Percentiles rank a stretch among this genome's conserved stretches.
Conservation (phyloP, 768 basidiomycete species). For the Lepiota venenata region DNA sequence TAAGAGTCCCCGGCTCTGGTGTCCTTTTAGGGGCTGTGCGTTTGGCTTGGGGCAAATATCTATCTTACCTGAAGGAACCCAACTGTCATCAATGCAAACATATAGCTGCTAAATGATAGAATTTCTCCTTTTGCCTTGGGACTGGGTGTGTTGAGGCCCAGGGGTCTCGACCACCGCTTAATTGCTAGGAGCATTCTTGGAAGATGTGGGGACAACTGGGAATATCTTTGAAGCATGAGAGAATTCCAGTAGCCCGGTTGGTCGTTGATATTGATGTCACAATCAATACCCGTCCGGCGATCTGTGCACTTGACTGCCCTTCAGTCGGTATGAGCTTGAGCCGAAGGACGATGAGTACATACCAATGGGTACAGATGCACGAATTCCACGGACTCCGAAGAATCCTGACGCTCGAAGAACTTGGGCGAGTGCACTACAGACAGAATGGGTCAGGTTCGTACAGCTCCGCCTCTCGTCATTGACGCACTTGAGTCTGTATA, state of each 20-base stretch:
- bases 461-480: background rate
- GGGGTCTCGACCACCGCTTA: slow-evolving; percentile 59
- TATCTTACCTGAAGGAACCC: slow-evolving; percentile 51
- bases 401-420: slow-evolving; percentile 32
- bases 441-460: background rate
- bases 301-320: slow-evolving; percentile 50
- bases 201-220: slow-evolving; percentile 39
- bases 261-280: slow-evolving; percentile 64
- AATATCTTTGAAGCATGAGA: slow-evolving; percentile 48
- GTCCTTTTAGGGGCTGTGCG: background rate
- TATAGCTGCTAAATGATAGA: slow-evolving; percentile 58
- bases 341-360: slow-evolving; percentile 1
- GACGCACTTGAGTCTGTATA: slow-evolving; percentile 26
- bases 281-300: slow-evolving; percentile 32
- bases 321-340: background rate
- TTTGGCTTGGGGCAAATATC: background rate
- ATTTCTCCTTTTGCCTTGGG: slow-evolving; percentile 12
- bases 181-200: slow-evolving; percentile 41
- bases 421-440: slow-evolving; percentile 26
- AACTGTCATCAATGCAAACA: slow-evolving; percentile 58
- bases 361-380: slow-evolving; percentile 45
- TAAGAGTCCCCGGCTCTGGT: slow-evolving; percentile 38
- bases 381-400: slow-evolving; percentile 23
- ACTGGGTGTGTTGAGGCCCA: slow-evolving; percentile 46
- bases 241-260: slow-evolving; percentile 54